Evolutionary conservation across 192 early-diverging fungal species (phyloP), one percentile per base, ranked within the genome.

Genomic region (Backusella psychrophila): DNA sequence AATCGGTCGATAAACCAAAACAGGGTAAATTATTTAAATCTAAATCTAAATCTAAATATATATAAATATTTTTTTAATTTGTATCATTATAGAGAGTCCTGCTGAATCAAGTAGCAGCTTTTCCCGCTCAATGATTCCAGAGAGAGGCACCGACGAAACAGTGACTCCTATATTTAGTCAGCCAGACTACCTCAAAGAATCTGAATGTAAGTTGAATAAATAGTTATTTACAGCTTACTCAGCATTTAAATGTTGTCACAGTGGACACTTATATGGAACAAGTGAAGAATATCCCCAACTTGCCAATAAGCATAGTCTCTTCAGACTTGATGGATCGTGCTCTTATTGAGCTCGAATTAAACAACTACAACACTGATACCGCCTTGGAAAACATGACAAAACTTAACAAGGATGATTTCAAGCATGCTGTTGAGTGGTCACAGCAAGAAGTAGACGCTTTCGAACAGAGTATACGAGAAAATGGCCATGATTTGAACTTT

Each of bases 261-360:
- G 84, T 89, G 17, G 80, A 87, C 21, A 14, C 14, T 9, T 90
- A 90, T 46, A 81, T 88, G 73, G 65, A 71, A 17, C 41, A 68
- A 11, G 82, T 87, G 0, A 78, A 79, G 23, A 69, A 71, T 4
- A 35, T 85, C 7, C 49, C 69, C 0, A 49, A 80, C 14, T 69
- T 86, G 1, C 81, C 87, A 3, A 26, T 84, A n/a, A 71, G 83
- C 11, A 74, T 63, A 0, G 85, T 88, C 66, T 91, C 90, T 7
- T 76, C 89, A 68, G 93, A 94, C 77, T 73, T 89, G 46, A 85
- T 90, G 68, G 93, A 94, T 68, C 80, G 84, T 12, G 91, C 90
- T 6, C 78, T 94, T 36, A 71, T 86, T 52, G 83, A 82, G 9
- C 76, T 93, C 23, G 84, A 88, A 11, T 46, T 80, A 21, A 82